Percentiles rank a stretch among this genome's conserved stretches.
phyloP scores from a whole-genome alignment of 2,329 filamentous ascomycete genomes.

The Rhytidhysteron rufulum region DNA sequence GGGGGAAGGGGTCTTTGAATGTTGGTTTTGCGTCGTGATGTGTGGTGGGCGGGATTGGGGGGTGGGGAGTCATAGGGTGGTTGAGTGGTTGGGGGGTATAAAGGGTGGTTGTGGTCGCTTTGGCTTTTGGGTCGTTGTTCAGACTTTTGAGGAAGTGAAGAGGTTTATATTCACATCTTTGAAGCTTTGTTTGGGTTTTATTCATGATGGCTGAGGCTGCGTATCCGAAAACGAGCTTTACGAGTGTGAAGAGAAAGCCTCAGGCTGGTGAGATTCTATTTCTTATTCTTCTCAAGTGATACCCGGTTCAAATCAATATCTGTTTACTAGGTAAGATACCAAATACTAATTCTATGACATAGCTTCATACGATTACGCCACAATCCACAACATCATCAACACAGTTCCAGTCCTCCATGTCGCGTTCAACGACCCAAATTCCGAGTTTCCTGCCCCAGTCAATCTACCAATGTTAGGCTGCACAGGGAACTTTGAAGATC shows the following conservation, averaged over 20 bases:
- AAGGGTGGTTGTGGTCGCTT: too few species aligned
- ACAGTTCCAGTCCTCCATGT: slow-evolving; percentile 18
- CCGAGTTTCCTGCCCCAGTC: slow-evolving; percentile 10
- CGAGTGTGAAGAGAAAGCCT: slow-evolving; percentile 25
- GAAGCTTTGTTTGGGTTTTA: too few species aligned
- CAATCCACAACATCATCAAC: slow-evolving; percentile 32
- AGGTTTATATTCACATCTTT: too few species aligned
- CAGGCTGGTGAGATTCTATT: slow-evolving; percentile 23
- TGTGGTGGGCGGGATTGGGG: too few species aligned
- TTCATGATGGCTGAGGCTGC: slow-evolving; percentile 7
- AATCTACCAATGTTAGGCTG: slow-evolving; percentile 23
- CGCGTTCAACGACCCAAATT: slow-evolving; percentile 8
- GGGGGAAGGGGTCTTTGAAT: too few species aligned
- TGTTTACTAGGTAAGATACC: background rate
- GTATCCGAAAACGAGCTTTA: slow-evolving; percentile 24
- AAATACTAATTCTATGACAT: background rate
- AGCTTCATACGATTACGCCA: slow-evolving; percentile 32
- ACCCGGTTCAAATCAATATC: background rate
- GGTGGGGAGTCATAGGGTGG: too few species aligned
- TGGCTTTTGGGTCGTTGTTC: too few species aligned
- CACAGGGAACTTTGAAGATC: slow-evolving; percentile 9
- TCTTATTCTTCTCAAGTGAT: background rate
- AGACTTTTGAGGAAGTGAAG: too few species aligned
- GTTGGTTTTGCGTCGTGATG: too few species aligned
- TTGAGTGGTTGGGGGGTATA: too few species aligned